These are phyloP conservation scores for Hyphopichia khmerensis DNA, from an alignment of 1,139 yeast species.

Conservation along the genomic window DNA sequence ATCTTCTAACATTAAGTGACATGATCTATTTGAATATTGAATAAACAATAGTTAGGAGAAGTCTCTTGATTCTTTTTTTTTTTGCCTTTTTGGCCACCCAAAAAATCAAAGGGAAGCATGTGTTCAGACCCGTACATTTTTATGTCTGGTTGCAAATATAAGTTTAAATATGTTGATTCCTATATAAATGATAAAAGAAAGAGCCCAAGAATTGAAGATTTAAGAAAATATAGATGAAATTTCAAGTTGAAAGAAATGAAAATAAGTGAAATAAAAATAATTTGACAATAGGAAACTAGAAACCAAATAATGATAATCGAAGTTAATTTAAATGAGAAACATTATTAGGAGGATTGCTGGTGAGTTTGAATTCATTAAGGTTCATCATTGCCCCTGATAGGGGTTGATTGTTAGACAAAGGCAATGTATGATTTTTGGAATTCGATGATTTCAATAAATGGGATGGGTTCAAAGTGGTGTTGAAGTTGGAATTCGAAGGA, in stretches of 20 bases:
- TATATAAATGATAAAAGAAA: neutral
- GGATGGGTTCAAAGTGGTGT: constrained; percentile 26
- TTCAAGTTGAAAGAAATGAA: too few species aligned
- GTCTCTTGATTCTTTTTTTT: too few species aligned
- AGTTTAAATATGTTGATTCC: neutral
- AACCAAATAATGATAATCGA: too few species aligned
- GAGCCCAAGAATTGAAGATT: neutral
- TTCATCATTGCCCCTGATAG: constrained; percentile 1
- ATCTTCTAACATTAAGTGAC: neutral
- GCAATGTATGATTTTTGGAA: constrained; percentile 2
- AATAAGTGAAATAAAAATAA: too few species aligned
- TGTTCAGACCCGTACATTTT: neutral
- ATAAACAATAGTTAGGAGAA: too few species aligned
- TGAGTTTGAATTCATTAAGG: constrained; percentile 7
- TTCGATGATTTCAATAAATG: constrained; percentile 18
- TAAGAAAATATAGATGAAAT: too few species aligned
- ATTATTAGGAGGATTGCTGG: constrained; percentile 43
- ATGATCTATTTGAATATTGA: neutral
- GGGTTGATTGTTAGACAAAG: neutral
- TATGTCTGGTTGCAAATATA: neutral
- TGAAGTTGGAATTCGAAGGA: constrained; percentile 10
- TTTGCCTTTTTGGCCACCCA: constrained; percentile 2
- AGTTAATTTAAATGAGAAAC: constrained; percentile 81
- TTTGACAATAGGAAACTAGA: too few species aligned
- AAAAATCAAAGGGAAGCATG: neutral